phyloP scores from a whole-genome alignment of 2,329 filamentous ascomycete species.

The Alternaria brassicae region DNA sequence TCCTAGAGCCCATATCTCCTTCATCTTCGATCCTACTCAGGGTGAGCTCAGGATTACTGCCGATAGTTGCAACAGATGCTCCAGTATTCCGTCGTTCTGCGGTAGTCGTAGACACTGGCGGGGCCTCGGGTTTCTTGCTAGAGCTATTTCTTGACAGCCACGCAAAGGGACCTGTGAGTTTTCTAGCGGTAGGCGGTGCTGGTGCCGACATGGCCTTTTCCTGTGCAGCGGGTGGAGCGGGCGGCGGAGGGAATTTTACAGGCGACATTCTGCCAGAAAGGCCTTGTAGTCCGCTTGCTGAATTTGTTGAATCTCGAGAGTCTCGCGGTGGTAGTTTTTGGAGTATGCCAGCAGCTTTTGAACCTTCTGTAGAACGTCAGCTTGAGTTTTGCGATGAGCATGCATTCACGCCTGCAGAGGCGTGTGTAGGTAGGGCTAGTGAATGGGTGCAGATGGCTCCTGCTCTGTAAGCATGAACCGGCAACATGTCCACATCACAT shows the following conservation, averaged over 20 bases:
- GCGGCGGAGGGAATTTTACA: slow-evolving; percentile 57
- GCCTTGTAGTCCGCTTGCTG: slow-evolving; percentile 62
- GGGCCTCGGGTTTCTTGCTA: slow-evolving; percentile 66
- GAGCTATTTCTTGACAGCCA: slow-evolving; percentile 53
- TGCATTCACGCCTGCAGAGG: neutral
- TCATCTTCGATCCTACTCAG: slow-evolving; percentile 76
- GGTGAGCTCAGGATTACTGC: slow-evolving; percentile 83
- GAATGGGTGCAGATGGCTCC: neutral
- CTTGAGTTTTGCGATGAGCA: slow-evolving; percentile 2
- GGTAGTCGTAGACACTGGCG: slow-evolving; percentile 61
- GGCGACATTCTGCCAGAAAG: slow-evolving; percentile 75
- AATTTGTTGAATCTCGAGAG: slow-evolving; percentile 48
- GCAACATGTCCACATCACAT: slow-evolving; percentile 14
- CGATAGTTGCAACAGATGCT: slow-evolving; percentile 78
- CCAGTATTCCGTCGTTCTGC: slow-evolving; percentile 72
- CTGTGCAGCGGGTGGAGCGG: slow-evolving; percentile 38
- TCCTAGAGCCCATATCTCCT: slow-evolving; percentile 35
- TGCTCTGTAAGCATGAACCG: neutral
- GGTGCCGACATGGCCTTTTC: slow-evolving; percentile 41
- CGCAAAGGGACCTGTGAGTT: slow-evolving; percentile 70
- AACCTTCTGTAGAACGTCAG: slow-evolving; percentile 38
- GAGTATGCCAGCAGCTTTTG: slow-evolving; percentile 38
- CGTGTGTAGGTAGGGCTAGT: neutral
- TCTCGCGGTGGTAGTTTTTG: slow-evolving; percentile 64
- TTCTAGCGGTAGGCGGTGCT: slow-evolving; percentile 59